Conservation (phyloP, 768 basidiomycete genomes). For the Podaxis rugospora region DNA sequence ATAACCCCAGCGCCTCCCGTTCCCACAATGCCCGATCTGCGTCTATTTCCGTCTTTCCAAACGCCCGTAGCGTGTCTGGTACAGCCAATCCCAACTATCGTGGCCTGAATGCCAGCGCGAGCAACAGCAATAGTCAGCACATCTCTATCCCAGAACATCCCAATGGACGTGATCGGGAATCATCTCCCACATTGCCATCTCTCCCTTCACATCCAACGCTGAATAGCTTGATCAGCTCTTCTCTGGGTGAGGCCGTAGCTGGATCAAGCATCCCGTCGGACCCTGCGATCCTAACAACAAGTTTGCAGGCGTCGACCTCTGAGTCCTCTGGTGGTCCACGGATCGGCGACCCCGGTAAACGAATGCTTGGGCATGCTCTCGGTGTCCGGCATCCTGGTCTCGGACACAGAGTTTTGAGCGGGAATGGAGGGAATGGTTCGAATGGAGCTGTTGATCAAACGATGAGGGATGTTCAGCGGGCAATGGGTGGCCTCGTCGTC, state of each 20-base stretch:
- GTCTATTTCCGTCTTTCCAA: conserved; percentile 62
- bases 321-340: conserved; percentile 52
- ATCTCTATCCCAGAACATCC: conserved; percentile 52
- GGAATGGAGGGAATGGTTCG: conserved; percentile 30
- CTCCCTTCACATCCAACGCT: conserved; percentile 82
- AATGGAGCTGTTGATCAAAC: conserved; percentile 46
- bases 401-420: conserved; percentile 53
- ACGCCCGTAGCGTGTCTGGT: conserved; percentile 40
- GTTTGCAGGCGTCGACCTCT: conserved; percentile 36
- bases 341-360: conserved; percentile 84
- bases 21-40: conserved; percentile 68
- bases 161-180: conserved; percentile 52
- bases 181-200: conserved; percentile 77
- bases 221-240: conserved; percentile 78
- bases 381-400: conserved; percentile 79
- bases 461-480: conserved; percentile 68
- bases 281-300: conserved; percentile 64
- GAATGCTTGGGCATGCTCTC: conserved; percentile 84
- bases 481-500: conserved; percentile 69
- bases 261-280: conserved; percentile 43
- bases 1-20: conserved; percentile 59
- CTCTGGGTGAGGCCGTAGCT: conserved; percentile 52
- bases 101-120: conserved; percentile 17
- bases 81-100: conserved; percentile 18
- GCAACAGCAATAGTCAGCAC: conserved; percentile 32